These are phyloP conservation scores for Pythium aristosporum DNA, from an alignment of 352 stramenopile genomes.

Conservation along the genomic window DNA sequence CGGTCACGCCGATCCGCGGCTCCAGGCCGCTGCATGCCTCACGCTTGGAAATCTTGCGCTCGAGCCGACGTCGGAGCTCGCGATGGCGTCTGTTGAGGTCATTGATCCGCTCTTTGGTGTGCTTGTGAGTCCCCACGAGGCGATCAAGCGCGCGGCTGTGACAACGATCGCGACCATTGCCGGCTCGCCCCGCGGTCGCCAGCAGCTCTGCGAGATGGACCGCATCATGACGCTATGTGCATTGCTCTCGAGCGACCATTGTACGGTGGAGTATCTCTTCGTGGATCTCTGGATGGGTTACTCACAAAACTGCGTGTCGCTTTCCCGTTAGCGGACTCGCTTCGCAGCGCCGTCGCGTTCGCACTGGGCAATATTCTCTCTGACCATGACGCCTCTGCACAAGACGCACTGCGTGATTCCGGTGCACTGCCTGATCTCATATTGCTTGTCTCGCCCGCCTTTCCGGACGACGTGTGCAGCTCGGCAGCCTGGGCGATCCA, in stretches of 20 bases:
- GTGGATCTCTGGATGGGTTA: neutral
- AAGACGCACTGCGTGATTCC: slow-evolving; percentile 59
- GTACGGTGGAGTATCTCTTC: slow-evolving; percentile 19
- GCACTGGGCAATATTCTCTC: slow-evolving; percentile 68
- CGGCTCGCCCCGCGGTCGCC: slow-evolving; percentile 34
- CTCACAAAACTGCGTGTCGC: slow-evolving; percentile 11
- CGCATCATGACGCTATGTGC: slow-evolving; percentile 42
- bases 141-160: slow-evolving; percentile 52
- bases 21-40: slow-evolving; percentile 63
- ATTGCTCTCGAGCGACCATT: slow-evolving; percentile 49
- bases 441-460: slow-evolving; percentile 59
- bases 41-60: slow-evolving; percentile 65
- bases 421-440: slow-evolving; percentile 57
- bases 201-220: slow-evolving; percentile 48
- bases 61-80: slow-evolving; percentile 29
- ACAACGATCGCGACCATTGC: slow-evolving; percentile 63
- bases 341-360: slow-evolving; percentile 62
- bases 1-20: slow-evolving; percentile 43
- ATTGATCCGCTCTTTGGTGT: slow-evolving; percentile 44
- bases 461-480: slow-evolving; percentile 63
- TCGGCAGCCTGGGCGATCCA: slow-evolving; percentile 78
- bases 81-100: slow-evolving; percentile 37
- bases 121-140: slow-evolving; percentile 51
- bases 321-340: slow-evolving; percentile 34
- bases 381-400: slow-evolving; percentile 48